Percentiles rank a stretch among this genome's conserved stretches.
These are phyloP conservation scores for Corinectria fuckeliana DNA, from an alignment of 2,329 filamentous ascomycete genomes.

Conservation along the genomic window DNA sequence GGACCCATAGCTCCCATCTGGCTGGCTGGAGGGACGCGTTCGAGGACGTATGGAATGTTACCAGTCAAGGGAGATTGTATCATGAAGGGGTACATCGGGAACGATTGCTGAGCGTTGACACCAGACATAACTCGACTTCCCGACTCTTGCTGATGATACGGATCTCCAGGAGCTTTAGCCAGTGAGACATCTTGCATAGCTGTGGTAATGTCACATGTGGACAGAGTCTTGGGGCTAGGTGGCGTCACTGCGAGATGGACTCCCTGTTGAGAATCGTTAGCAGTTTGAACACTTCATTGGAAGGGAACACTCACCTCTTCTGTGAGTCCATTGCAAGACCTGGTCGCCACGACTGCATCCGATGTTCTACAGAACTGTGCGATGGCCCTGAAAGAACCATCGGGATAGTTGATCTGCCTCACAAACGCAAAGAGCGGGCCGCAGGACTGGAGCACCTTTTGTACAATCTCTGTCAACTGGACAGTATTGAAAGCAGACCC, in stretches of 20 bases:
- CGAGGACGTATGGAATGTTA: constrained; percentile 40
- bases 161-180: constrained; percentile 11
- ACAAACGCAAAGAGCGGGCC: constrained; percentile 62
- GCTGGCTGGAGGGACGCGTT: constrained; percentile 29
- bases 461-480: constrained; percentile 45
- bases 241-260: constrained; percentile 35
- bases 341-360: constrained; percentile 49
- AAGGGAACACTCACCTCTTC: constrained; percentile 34
- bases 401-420: constrained; percentile 47
- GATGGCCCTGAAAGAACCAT: constrained; percentile 54
- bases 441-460: constrained; percentile 50
- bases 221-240: constrained; percentile 9
- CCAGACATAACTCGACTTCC: constrained; percentile 12
- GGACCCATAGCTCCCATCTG: constrained; percentile 38
- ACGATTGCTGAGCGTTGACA: constrained; percentile 32
- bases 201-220: constrained; percentile 13
- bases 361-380: constrained; percentile 61
- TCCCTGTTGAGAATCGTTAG: constrained; percentile 25
- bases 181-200: constrained; percentile 31
- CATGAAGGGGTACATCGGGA: constrained; percentile 45
- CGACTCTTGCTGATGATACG: constrained; percentile 14
- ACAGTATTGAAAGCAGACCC: constrained; percentile 32
- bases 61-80: constrained; percentile 40
- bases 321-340: constrained; percentile 41
- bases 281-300: not conserved